Evolutionary conservation across 768 basidiomycete genomes (phyloP).

Genomic region (Collybiopsis confluens): DNA sequence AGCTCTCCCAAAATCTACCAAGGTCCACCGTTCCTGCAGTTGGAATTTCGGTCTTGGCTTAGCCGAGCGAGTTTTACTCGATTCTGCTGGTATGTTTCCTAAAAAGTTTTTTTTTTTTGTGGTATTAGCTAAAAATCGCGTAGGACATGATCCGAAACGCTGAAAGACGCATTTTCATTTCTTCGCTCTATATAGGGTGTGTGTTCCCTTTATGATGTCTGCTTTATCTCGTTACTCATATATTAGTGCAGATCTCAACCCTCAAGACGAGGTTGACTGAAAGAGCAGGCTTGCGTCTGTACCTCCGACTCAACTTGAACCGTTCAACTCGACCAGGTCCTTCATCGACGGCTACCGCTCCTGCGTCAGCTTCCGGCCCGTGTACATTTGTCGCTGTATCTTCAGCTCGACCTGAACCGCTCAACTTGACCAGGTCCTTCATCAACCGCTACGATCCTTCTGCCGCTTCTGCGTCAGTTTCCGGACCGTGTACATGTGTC

Average conservation of each 20-base stretch:
- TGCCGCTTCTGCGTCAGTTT: constrained; percentile 83
- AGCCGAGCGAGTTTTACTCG: constrained; percentile 57
- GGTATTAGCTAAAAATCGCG: not conserved
- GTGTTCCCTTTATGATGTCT: constrained; percentile 22
- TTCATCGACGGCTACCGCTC: constrained; percentile 69
- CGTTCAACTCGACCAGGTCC: constrained; percentile 73
- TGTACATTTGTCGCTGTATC: constrained; percentile 64
- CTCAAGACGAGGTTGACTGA: constrained; percentile 54
- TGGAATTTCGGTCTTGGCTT: constrained; percentile 48
- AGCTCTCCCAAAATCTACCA: constrained; percentile 40
- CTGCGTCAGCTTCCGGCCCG: no score
- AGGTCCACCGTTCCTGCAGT: constrained; percentile 40
- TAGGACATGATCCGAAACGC: constrained; percentile 81
- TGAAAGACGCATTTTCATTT: constrained; percentile 77
- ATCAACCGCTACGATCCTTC: constrained; percentile 65
- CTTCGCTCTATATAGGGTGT: constrained; percentile 89
- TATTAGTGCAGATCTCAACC: constrained; percentile 54
- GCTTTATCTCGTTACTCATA: constrained; percentile 1
- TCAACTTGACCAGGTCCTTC: constrained; percentile 70
- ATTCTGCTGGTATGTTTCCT: constrained; percentile 46
- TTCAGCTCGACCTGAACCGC: constrained; percentile 81
- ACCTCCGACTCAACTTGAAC: constrained; percentile 78
- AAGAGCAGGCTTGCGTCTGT: constrained; percentile 60
- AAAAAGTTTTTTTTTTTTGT: not conserved
- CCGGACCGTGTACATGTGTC: constrained; percentile 70